Evolutionary conservation across 2,329 filamentous ascomycete species (phyloP).

Genomic region (Calonectria montana): DNA sequence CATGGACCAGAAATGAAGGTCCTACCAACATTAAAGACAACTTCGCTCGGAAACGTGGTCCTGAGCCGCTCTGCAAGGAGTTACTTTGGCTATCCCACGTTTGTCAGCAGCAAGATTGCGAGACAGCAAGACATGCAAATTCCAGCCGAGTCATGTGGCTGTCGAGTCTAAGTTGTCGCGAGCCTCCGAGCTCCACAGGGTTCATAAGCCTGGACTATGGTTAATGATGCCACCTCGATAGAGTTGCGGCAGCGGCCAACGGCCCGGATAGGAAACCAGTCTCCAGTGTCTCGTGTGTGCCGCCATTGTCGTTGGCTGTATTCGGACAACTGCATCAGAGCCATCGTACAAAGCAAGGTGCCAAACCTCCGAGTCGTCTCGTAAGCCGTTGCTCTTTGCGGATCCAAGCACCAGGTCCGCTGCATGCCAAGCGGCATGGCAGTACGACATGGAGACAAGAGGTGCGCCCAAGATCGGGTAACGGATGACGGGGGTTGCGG

Average conservation of each 20-base stretch:
- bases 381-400: neutral
- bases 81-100: neutral
- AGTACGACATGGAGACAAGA: conserved; percentile 1
- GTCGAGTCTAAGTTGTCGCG: neutral
- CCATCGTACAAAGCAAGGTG: neutral
- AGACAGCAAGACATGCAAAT: neutral
- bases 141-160: conserved; percentile 17
- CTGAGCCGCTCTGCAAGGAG: neutral
- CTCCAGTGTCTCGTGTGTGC: conserved; percentile 6
- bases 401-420: conserved; percentile 9
- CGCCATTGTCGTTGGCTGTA: neutral
- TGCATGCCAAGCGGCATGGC: conserved; percentile 2
- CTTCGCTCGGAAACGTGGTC: neutral
- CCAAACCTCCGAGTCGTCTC: neutral
- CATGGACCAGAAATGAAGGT: neutral
- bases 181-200: neutral
- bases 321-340: neutral
- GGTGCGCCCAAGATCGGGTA: neutral
- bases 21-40: neutral
- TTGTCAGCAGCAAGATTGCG: neutral
- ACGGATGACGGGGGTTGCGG: neutral
- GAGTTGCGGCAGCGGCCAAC: conserved; percentile 17
- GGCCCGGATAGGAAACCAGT: conserved; percentile 1
- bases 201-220: neutral
- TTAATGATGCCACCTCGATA: neutral